A percentile compares a stretch with the other conserved stretches of the same genome.
Evolutionary conservation across 148 eudicot species (phyloP).

Genomic region (Chenopodium suecicum): DNA sequence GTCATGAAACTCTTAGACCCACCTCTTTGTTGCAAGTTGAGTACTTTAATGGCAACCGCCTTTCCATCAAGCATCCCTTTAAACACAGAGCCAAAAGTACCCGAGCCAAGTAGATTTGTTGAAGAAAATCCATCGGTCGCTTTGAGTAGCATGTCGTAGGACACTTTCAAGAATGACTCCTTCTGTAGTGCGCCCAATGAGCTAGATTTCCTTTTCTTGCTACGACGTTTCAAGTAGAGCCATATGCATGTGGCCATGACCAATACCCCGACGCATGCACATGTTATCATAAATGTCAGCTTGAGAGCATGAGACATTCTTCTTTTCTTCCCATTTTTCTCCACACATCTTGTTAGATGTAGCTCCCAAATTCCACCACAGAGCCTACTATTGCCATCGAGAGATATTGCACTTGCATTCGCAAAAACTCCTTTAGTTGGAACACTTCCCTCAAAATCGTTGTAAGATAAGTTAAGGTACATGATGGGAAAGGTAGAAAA

Average conservation of each 20-base stretch:
- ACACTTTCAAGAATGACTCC: conserved; percentile 22
- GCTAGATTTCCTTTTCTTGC: conserved; percentile 9
- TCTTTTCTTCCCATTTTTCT: not conserved
- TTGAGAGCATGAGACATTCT: not conserved
- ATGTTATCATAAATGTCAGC: not conserved
- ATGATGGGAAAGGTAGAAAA: no score
- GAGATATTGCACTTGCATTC: no score
- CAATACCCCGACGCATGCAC: conserved; percentile 2
- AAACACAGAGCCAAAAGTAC: conserved; percentile 7
- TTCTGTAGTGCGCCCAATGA: not conserved
- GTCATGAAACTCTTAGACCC: conserved; percentile 33
- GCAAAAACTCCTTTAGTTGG: no score
- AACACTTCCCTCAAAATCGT: no score
- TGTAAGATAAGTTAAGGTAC: no score
- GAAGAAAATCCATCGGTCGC: conserved; percentile 33
- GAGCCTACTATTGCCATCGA: no score
- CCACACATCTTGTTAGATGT: no score
- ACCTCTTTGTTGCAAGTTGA: conserved; percentile 30
- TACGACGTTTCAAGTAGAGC: not conserved
- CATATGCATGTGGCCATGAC: not conserved
- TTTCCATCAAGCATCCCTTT: conserved; percentile 13
- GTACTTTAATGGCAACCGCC: conserved; percentile 35
- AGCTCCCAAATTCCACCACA: no score
- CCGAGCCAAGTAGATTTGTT: conserved; percentile 25
- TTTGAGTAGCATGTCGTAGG: conserved; percentile 27